phyloP scores from a whole-genome alignment of 2,329 filamentous ascomycete genomes.

The Colletotrichum abscissum region DNA sequence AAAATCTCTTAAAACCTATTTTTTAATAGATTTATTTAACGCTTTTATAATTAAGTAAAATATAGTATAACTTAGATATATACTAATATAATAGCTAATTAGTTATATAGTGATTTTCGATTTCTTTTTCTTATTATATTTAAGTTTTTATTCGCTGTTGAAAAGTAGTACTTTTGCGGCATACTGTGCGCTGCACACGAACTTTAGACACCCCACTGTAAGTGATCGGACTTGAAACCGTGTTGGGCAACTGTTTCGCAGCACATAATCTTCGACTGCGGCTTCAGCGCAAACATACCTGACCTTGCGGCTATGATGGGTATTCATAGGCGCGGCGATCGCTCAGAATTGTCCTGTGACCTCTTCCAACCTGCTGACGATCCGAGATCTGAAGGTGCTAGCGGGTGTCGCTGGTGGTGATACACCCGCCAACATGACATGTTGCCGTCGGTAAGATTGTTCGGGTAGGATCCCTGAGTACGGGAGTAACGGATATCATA shows the following conservation, averaged over 20 bases:
- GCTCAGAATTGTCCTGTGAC: background rate
- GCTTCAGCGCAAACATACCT: background rate
- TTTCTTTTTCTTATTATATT: too few relatives aligned
- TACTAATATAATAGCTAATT: too few relatives aligned
- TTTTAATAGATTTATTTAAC: too few relatives aligned
- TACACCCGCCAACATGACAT: background rate
- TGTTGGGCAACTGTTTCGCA: constrained; percentile 24
- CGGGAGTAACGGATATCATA: background rate
- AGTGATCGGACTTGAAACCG: constrained; percentile 12
- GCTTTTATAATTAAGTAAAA: too few relatives aligned
- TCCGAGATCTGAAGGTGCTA: background rate
- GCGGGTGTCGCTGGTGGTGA: background rate
- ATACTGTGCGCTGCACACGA: too few relatives aligned
- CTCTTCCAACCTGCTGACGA: background rate
- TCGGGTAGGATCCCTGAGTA: background rate
- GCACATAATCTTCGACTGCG: background rate
- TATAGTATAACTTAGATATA: too few relatives aligned
- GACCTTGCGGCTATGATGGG: background rate
- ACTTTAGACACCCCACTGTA: too few relatives aligned
- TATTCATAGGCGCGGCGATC: background rate
- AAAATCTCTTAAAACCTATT: too few relatives aligned
- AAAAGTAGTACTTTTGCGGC: too few relatives aligned
- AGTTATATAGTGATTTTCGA: too few relatives aligned
- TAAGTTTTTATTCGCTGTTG: too few relatives aligned
- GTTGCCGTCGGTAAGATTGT: background rate